Evolutionary conservation across 2,329 filamentous ascomycete species (phyloP), one percentile per base, ranked within the genome.

Genomic region (Ascochyta clinopodiicola): DNA sequence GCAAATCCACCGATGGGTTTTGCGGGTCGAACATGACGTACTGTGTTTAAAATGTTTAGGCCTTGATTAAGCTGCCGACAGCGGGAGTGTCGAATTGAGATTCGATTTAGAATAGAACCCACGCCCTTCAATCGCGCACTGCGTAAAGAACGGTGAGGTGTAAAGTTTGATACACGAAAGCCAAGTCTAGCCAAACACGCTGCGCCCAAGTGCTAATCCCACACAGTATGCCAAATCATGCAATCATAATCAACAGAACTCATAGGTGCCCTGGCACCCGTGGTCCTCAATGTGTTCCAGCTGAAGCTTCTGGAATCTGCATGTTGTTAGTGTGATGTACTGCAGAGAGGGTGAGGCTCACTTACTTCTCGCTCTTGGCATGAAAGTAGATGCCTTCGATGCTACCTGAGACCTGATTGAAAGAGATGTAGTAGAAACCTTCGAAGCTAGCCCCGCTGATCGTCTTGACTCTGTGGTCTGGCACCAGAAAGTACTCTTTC

Each of bases 391-490:
- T 96, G 17, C 95, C 95, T 70, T 87, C 93, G 36, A 99, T 90
- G 61, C 85, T 88, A 7, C 94, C 95, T 61, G 88, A 85, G 44
- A 92, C 80, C 77, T 98, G 94, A 75, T 98, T 96, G 80, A 98
- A 98, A 79, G 93, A 97, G 64, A 99, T 98, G 72, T 99, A 99
- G 75, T 98, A 99, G 74, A 99, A 99, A 0, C 95, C 95, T 72
- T 99, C 95, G 57, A 98, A 99, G 71, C 94, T 98, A 7, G 95
- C 95, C 17, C 95, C 95, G 31, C 87, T 90, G 59, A 99, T 96
- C 10, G 91, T 96, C 58, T 89, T 86, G 19, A 98, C 92, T 15
- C 91, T 86, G 74, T 99, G 95, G 70, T 99, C 93, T 1, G 95
- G 95, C 0, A 99, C 95, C 0, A 99, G 81, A 69, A 99, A 99